phyloP scores from a whole-genome alignment of 2,329 filamentous ascomycete species.

The Penicillium sp. region DNA sequence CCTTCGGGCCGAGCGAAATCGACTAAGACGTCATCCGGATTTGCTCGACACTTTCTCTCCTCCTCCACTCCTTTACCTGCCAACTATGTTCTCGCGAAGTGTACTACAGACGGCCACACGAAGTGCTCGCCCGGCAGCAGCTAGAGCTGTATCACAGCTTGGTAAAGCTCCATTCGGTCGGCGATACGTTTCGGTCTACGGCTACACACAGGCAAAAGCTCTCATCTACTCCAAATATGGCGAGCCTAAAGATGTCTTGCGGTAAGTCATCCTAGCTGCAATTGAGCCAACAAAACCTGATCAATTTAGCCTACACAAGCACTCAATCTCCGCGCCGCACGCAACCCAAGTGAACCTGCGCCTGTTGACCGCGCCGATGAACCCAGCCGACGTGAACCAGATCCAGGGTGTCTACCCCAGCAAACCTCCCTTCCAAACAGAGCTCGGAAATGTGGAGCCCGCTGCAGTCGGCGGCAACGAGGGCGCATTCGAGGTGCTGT shows the following conservation, averaged over 20 bases:
- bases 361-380: conserved; percentile 87
- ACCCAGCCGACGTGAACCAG: conserved; percentile 96
- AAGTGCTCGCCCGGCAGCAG: conserved; percentile 9
- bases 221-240: conserved; percentile 49
- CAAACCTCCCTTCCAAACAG: conserved; percentile 71
- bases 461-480: conserved; percentile 70
- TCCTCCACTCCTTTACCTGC: background rate
- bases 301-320: conserved; percentile 42
- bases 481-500: conserved; percentile 85
- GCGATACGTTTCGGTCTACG: conserved; percentile 47
- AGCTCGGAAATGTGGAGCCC: conserved; percentile 72
- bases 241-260: conserved; percentile 49
- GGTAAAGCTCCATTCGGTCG: conserved; percentile 21
- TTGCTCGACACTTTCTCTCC: conserved; percentile 2
- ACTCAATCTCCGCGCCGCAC: conserved; percentile 49
- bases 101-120: conserved; percentile 21
- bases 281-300: background rate
- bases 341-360: conserved; percentile 73
- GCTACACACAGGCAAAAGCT: conserved; percentile 50
- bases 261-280: conserved; percentile 26
- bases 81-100: conserved; percentile 31
- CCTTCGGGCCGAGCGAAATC: conserved; percentile 17
- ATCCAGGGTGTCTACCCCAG: conserved; percentile 94
- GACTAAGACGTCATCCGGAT: conserved; percentile 17
- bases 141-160: conserved; percentile 9